Evolutionary conservation across 495 filamentous ascomycete genomes (phyloP), one percentile per base, ranked within the genome.

Genomic region (Tuber indicum): DNA sequence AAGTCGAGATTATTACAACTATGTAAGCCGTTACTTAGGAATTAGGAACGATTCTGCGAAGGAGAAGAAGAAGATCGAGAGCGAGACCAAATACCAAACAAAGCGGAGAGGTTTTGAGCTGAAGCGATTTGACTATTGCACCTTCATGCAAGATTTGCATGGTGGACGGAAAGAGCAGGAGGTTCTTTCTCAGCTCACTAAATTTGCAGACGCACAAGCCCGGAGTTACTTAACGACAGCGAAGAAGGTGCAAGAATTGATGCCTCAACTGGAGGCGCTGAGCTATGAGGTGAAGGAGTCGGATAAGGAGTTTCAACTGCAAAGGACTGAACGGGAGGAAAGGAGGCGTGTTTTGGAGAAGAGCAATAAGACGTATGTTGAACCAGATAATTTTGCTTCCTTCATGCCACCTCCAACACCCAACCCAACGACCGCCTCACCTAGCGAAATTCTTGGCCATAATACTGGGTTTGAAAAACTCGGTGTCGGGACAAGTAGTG

Each of bases 141-240:
- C 94, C 17, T 99, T 98, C 84, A 97, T 99, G 94, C 94, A 98
- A 77, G 96, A 99, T 86, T 87, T 99, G 17, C 96, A 98, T 81
- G 96, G 96, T 41, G 96, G 96, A 44, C 92, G 96, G 76, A 98
- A 98, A 82, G 96, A 99, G 79, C 96, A 98, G 83, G 96, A 98
- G 83, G 92, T 99, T 36, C 86, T 99, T 39, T 98, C 96, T 21
- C 94, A 97, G 84, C 87, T 99, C 62, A 98, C 96, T 32, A 95
- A 92, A 83, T 99, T 94, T 84, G 96, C 96, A 4, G 94, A 97
- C 84, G 90, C 91, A 9, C 96, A 99, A 84, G 92, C 96, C 17
- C 91, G 88, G 83, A 91, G 88, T 77, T 98, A 95, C 81, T 86
- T 98, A 75, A 84, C 89, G 16, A 91, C 94, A 10, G 91, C 94